phyloP scores from a whole-genome alignment of 768 basidiomycete species.

The Tremella yokohamensis region DNA sequence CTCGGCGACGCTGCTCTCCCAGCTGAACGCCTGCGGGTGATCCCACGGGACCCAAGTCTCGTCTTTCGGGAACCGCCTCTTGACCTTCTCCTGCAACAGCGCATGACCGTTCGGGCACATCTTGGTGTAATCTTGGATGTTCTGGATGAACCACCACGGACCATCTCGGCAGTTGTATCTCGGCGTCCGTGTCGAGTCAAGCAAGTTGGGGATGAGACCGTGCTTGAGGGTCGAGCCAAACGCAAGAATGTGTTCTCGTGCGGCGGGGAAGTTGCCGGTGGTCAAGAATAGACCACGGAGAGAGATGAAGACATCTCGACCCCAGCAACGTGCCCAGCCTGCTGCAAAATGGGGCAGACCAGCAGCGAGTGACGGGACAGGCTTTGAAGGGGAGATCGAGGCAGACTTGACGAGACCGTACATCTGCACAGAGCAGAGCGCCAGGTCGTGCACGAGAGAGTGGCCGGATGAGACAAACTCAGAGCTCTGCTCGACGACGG shows the following conservation, averaged over 20 bases:
- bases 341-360: constrained; percentile 90
- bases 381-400: constrained; percentile 64
- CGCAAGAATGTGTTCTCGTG: constrained; percentile 82
- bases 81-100: constrained; percentile 74
- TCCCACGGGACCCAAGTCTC: constrained; percentile 93
- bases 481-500: constrained; percentile 80
- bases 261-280: constrained; percentile 67
- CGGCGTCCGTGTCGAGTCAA: constrained; percentile 82
- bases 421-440: constrained; percentile 70
- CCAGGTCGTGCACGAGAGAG: constrained; percentile 82
- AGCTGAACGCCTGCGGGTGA: constrained; percentile 74
- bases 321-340: constrained; percentile 97
- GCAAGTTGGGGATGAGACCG: constrained; percentile 89
- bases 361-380: constrained; percentile 81
- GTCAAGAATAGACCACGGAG: constrained; percentile 88
- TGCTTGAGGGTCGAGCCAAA: constrained; percentile 93
- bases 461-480: constrained; percentile 82
- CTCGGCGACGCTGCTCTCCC: constrained; percentile 81
- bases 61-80: constrained; percentile 89
- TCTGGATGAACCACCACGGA: constrained; percentile 98
- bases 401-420: constrained; percentile 85
- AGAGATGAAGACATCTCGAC: constrained; percentile 80
- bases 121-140: constrained; percentile 86
- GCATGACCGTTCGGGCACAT: constrained; percentile 79
- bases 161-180: constrained; percentile 94